These are phyloP conservation scores for Skeletonema potamos DNA, from an alignment of 108 stramenopile genomes.

Conservation along the genomic window DNA sequence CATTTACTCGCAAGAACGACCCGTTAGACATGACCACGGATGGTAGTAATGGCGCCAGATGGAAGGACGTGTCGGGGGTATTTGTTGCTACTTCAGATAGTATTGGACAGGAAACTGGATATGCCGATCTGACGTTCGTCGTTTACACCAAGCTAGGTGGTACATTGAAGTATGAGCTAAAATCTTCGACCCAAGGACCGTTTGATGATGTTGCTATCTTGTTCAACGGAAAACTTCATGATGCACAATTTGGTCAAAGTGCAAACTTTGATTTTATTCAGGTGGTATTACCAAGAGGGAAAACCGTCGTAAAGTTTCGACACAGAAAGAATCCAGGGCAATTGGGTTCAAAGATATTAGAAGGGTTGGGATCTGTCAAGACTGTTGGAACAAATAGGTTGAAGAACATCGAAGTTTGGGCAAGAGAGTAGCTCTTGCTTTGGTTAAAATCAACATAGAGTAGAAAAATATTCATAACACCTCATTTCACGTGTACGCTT, in stretches of 20 bases:
- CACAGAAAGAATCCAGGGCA: conserved; percentile 48
- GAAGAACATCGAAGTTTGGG: neutral
- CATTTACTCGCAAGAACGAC: neutral
- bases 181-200: conserved; percentile 34
- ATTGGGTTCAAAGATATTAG: conserved; percentile 9
- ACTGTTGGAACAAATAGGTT: conserved; percentile 12
- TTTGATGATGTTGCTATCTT: conserved; percentile 39
- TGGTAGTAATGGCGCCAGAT: neutral
- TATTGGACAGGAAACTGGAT: neutral
- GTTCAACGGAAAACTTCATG: conserved; percentile 8
- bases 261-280: conserved; percentile 2
- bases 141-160: conserved; percentile 24
- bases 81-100: conserved; percentile 18
- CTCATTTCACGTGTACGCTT: neutral
- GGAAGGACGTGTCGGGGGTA: conserved; percentile 2
- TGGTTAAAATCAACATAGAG: neutral
- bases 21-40: conserved; percentile 14
- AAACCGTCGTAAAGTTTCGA: conserved; percentile 22
- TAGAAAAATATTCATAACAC: neutral
- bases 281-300: conserved; percentile 28
- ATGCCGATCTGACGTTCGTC: conserved; percentile 24
- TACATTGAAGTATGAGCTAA: conserved; percentile 23
- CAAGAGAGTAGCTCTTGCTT: neutral
- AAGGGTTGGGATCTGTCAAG: conserved; percentile 12
- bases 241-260: conserved; percentile 32